A percentile compares a stretch with the other conserved stretches of the same genome.
Conservation (phyloP, 306 rosid species). For the Coriaria nepalensis region DNA sequence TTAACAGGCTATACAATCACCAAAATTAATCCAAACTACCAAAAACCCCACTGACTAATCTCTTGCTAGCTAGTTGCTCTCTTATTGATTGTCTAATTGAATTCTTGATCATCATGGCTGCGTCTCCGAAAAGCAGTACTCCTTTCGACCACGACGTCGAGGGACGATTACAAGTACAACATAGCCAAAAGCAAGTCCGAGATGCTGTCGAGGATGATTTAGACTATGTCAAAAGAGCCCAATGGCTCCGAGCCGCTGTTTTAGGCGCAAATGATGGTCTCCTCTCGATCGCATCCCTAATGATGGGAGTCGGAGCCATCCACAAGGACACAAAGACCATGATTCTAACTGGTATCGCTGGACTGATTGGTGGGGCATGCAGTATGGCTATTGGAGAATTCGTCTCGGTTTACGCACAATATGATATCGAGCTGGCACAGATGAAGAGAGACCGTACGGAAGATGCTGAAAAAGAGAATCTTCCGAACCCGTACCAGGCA, state of each 20-base stretch:
- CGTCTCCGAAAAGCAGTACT: too few relatives aligned
- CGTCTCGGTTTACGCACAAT: slow-evolving; percentile 70
- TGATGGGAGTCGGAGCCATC: slow-evolving; percentile 87
- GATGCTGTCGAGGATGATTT: too few relatives aligned
- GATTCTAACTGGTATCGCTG: slow-evolving; percentile 67
- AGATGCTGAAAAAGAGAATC: slow-evolving; percentile 21
- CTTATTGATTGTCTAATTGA: too few relatives aligned
- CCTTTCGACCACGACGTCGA: too few relatives aligned
- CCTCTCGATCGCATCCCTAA: slow-evolving; percentile 66
- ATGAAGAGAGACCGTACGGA: slow-evolving; percentile 27
- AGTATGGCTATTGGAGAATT: slow-evolving; percentile 96
- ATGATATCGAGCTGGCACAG: slow-evolving; percentile 61
- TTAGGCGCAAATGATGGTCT: slow-evolving; percentile 81
- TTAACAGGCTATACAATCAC: too few relatives aligned
- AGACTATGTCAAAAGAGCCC: slow-evolving; percentile 70
- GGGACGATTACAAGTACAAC: too few relatives aligned
- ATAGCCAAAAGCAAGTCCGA: too few relatives aligned
- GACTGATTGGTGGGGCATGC: slow-evolving; percentile 67
- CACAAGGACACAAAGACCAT: slow-evolving; percentile 52
- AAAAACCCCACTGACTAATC: too few relatives aligned
- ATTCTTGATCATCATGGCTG: too few relatives aligned
- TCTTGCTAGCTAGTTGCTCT: too few relatives aligned
- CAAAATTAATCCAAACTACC: too few relatives aligned
- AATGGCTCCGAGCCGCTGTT: slow-evolving; percentile 74
- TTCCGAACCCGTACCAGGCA: slow-evolving; percentile 75